Base-by-base conservation (phyloP, 306 rosid genomes). In the Nissolia schottii region DNA sequence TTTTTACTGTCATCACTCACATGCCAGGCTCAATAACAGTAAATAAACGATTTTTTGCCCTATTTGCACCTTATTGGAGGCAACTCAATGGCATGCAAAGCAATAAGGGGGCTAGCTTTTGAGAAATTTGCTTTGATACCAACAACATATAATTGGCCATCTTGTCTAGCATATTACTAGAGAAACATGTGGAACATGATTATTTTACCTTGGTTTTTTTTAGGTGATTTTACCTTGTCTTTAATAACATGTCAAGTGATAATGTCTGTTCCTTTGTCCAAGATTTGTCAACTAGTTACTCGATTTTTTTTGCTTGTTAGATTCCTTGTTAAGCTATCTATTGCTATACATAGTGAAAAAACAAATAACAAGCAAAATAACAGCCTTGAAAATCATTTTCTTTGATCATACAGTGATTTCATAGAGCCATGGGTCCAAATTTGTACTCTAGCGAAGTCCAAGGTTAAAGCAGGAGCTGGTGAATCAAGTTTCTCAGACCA, bases 371-470 rank as follows among this genome's bases (percentile, higher is more conserved):
- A n/a, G n/a, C n/a, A n/a, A n/a, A n/a, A n/a, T 14, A 53, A 28
- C 60, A 22, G 58, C 37, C n/a, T 10, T 31, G 23, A 2, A 23
- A 54, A 31, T 55, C 12, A 31, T 5, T 25, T 43, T 1, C 40
- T 59, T 48, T 46, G 20, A 34, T 61, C 3, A 53, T 74, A 29
- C 93, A 91, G 99, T 77, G 96, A 94, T 0, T 94, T 94, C 86
- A 91, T 94, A 19, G 97, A 94, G 79, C 81, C 82, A 9, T 94
- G 97, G 99, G 99, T 94, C 60, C 82, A 91, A 80, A 94, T 94
- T 8, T 89, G 96, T 49, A 57, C 79, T 18, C 82, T 90, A 1
- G 97, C 99, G 2, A 94, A 50, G 85, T 69, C 71, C 73, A 94
- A 82, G 86, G 71, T 85, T 27, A 88, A 81, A 70, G 13, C 85